Percentiles rank a stretch among this genome's conserved stretches.
These are phyloP conservation scores for Aspergillus hancockii DNA, from an alignment of 495 filamentous ascomycete species.

Conservation along the genomic window DNA sequence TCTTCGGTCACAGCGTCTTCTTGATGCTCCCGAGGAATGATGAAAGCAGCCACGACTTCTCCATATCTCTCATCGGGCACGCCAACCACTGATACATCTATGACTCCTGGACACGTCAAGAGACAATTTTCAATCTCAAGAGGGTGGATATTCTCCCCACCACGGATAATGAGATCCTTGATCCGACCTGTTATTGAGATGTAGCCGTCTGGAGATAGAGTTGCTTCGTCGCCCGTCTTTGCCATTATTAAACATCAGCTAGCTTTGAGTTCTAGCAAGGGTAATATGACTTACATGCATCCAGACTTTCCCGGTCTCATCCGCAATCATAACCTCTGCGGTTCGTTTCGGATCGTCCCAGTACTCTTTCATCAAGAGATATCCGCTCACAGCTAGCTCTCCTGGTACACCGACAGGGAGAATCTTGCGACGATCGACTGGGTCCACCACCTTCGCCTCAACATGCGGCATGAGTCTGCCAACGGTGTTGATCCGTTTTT, in stretches of 20 bases:
- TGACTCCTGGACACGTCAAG: conserved; percentile 65
- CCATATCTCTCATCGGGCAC: conserved; percentile 83
- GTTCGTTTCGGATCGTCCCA: conserved; percentile 73
- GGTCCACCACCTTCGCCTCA: conserved; percentile 79
- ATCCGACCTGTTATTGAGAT: conserved; percentile 74
- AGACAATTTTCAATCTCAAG: conserved; percentile 91
- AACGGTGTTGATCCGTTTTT: conserved; percentile 75
- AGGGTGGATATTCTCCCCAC: conserved; percentile 95
- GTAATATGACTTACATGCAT: conserved; percentile 57
- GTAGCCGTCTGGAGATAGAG: conserved; percentile 70
- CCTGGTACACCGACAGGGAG: conserved; percentile 68
- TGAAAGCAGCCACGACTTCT: conserved; percentile 83
- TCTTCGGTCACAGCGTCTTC: conserved; percentile 32
- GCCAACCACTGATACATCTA: conserved; percentile 80
- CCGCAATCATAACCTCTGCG: conserved; percentile 65
- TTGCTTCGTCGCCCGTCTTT: conserved; percentile 86
- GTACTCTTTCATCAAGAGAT: conserved; percentile 89
- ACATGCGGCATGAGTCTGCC: conserved; percentile 81
- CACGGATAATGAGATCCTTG: conserved; percentile 92
- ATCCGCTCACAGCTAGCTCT: conserved; percentile 83
- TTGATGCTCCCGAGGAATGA: conserved; percentile 50
- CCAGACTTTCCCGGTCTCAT: conserved; percentile 63
- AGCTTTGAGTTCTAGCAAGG: background rate
- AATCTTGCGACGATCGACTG: conserved; percentile 52
- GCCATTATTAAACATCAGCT: conserved; percentile 15